These are phyloP conservation scores for Nigrospora oryzae DNA, from an alignment of 2,329 filamentous ascomycete species.

Conservation along the genomic window DNA sequence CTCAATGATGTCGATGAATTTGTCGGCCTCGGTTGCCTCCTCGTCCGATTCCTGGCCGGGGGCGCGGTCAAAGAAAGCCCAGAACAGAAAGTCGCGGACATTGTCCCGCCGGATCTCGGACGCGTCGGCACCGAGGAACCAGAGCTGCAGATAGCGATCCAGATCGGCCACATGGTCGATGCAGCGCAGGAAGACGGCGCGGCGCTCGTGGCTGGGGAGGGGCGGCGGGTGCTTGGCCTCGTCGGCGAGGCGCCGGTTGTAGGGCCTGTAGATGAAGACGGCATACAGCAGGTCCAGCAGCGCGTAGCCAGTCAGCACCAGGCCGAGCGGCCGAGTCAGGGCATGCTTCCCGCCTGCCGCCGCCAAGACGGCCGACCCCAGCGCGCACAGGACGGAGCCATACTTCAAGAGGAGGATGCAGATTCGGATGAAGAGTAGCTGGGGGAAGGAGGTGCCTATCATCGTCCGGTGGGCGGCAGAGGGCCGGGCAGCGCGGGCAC, in stretches of 20 bases:
- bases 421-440: conserved; percentile 35
- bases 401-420: conserved; percentile 34
- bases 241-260: conserved; percentile 26
- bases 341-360: conserved; percentile 9
- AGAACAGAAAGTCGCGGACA: conserved; percentile 56
- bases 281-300: conserved; percentile 33
- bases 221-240: conserved; percentile 31
- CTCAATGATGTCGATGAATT: conserved; percentile 44
- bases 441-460: conserved; percentile 22
- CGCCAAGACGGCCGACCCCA: conserved; percentile 17
- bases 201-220: conserved; percentile 36
- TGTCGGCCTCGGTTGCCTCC: conserved; percentile 31
- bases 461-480: conserved; percentile 7
- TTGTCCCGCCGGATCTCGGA: conserved; percentile 59
- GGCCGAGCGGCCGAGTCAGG: conserved; percentile 9
- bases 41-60: conserved; percentile 18
- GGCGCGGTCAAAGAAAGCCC: conserved; percentile 53
- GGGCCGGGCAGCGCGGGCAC: no score
- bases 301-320: conserved; percentile 19
- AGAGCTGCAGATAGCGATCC: conserved; percentile 49
- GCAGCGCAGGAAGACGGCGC: conserved; percentile 47
- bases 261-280: conserved; percentile 32
- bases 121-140: conserved; percentile 55
- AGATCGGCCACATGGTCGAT: conserved; percentile 44
- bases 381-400: conserved; percentile 29